Base-by-base conservation (phyloP, 352 stramenopile species). In the Pythium volutum region DNA sequence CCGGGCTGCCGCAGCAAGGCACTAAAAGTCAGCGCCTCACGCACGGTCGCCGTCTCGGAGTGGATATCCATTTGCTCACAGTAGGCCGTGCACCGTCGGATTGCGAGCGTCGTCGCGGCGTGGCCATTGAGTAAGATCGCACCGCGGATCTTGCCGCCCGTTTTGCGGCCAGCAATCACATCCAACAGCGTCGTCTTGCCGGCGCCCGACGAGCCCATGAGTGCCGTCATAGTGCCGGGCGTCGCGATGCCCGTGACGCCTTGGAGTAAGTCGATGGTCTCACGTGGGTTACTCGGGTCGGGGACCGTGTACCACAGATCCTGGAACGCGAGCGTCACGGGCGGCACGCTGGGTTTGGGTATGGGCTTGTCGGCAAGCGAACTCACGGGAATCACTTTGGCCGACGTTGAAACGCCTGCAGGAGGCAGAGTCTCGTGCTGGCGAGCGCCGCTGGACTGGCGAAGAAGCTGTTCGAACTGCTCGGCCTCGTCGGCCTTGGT, bases 101-200 rank as follows among this genome's bases (percentile, higher is more conserved):
- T 77, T 0, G 74, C 74, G 14, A 89, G 61, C 25, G 84, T 75
- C 2, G 71, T 74, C 5, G 77, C 77, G n/a, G 74, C 67, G 33
- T 70, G 73, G 47, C 79, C 79, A 38, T 89, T 91, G 7, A 77
- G 62, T 6, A 84, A 59, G 38, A 97, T 86, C 14, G 88, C 62
- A 0, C 90, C 89, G 10, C 62, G 66, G 53, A 92, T 86, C 7
- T 57, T 83, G 22, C 95, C 95, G 31, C 74, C 77, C 25, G 71
- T 88, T 71, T 98, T 98, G 14, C 95, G 77, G 15, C 95, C 74
- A 7, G 93, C 89, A 53, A 98, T 95, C 8, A 98, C 93, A 68
- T 99, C 93, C 71, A 98, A 93, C 2, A 98, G 66, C 5, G 95
- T 98, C 9, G 93, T 98, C 67, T 98, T 98, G 25, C 93, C 91